Conservation (phyloP, 257 asterid species). For the Eustoma russellianum region DNA sequence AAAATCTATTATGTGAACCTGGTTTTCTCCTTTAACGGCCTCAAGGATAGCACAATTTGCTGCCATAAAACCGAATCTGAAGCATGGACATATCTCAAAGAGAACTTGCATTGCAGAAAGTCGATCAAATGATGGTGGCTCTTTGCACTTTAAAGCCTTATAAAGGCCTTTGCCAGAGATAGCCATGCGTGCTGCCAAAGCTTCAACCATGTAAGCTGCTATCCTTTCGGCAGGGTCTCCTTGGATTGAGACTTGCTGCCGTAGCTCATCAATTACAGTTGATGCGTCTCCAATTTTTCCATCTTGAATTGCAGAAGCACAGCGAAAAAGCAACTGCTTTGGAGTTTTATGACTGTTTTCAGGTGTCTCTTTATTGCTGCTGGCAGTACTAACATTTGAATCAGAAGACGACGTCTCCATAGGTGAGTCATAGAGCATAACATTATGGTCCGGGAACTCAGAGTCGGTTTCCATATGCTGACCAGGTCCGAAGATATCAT, state of each 20-base stretch:
- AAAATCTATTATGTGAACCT: conserved; percentile 76
- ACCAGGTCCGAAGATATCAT: conserved; percentile 8
- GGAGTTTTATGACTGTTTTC: conserved; percentile 28
- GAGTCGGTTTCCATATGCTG: conserved; percentile 44
- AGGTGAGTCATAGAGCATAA: conserved; percentile 48
- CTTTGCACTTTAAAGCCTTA: conserved; percentile 75
- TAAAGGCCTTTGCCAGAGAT: conserved; percentile 88
- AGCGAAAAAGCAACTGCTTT: conserved; percentile 59
- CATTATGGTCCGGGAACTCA: conserved; percentile 22
- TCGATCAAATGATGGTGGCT: conserved; percentile 58
- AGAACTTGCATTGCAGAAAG: conserved; percentile 97
- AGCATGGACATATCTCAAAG: conserved; percentile 92
- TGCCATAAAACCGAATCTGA: conserved; percentile 81
- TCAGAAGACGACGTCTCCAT: conserved; percentile 59
- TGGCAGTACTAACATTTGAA: conserved; percentile 42
- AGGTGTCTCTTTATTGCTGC: conserved; percentile 31
- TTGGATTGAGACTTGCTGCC: conserved; percentile 69
- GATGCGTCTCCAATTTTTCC: conserved; percentile 46
- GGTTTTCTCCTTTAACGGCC: conserved; percentile 48
- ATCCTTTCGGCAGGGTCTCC: conserved; percentile 82
- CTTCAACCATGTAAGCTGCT: conserved; percentile 96
- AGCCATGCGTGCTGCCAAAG: conserved; percentile 79
- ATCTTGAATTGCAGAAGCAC: conserved; percentile 60
- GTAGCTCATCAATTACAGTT: conserved; percentile 45
- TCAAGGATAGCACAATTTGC: conserved; percentile 83